These are phyloP conservation scores for Lodderomyces margitis DNA, from an alignment of 1,139 yeast genomes.

Conservation along the genomic window DNA sequence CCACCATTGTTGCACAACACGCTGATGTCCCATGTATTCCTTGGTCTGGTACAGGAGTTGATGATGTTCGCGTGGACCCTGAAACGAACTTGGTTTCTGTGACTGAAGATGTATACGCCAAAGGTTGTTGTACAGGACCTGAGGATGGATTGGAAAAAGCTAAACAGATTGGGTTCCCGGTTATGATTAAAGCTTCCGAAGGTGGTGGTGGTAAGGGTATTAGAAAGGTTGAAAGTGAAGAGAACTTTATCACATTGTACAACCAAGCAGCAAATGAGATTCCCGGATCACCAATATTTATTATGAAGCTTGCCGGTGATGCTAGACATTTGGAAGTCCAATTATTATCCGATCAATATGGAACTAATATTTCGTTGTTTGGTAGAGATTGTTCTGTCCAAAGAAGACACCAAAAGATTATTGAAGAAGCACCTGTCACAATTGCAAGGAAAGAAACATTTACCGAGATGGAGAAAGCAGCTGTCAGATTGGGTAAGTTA, in stretches of 20 bases:
- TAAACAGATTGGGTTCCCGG: constrained; percentile 86
- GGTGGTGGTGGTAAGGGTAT: constrained; percentile 99
- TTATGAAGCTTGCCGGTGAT: constrained; percentile 91
- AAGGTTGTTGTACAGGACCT: constrained; percentile 85
- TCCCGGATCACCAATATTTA: constrained; percentile 94
- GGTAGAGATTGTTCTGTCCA: constrained; percentile 98
- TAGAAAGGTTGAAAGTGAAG: constrained; percentile 82
- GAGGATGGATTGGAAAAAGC: constrained; percentile 89
- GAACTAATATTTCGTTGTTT: constrained; percentile 87
- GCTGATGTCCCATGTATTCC: constrained; percentile 98
- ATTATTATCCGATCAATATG: constrained; percentile 91
- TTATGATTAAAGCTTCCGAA: constrained; percentile 95
- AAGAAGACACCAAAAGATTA: constrained; percentile 95
- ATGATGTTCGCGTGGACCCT: constrained; percentile 67
- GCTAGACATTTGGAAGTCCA: constrained; percentile 97
- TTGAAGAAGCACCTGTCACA: constrained; percentile 96
- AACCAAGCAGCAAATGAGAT: constrained; percentile 92
- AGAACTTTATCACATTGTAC: constrained; percentile 66
- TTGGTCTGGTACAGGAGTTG: constrained; percentile 98
- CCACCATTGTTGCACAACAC: constrained; percentile 97
- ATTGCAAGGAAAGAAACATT: constrained; percentile 86
- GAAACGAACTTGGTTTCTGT: constrained; percentile 83
- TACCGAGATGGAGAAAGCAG: constrained; percentile 91
- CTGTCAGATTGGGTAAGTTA: constrained; percentile 90
- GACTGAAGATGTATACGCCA: constrained; percentile 71